Base-by-base conservation (phyloP, 2,329 filamentous ascomycete genomes). In the Gremmenia infestans region DNA sequence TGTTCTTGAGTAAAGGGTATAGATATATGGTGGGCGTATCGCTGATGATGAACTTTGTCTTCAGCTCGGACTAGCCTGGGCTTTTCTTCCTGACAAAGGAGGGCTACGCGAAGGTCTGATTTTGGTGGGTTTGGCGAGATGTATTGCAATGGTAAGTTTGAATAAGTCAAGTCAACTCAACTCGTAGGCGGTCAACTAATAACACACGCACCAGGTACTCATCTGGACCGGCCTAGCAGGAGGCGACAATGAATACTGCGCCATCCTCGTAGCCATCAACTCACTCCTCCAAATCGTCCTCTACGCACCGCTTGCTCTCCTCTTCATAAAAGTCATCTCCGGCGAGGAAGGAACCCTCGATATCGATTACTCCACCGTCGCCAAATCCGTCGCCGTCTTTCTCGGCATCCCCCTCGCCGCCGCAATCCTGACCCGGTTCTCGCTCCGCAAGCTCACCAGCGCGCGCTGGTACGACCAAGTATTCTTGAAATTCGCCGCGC, bases 381-480 rank as follows among this genome's bases (percentile, higher is more conserved):
- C 92, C 11, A 86, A 83, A 47, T 91, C 87, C 57, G 91, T 96
- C 0, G 91, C 82, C 0, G 88, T 91, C 1, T 96, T 96, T 67
- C 78, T 96, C 1, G 91, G 88, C 0, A 92, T 96, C 19, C 91
- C 91, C 0, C 79, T 96, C 0, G 89, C 77, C 1, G 89, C 88
- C 0, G 91, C 91, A 0, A 77, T 95, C 32, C n/a, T 91, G 3
- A 94, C 90, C 0, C 81, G 91, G 0, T 77, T 92, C 58, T 65
- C 69, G 0, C 71, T 95, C 5, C 80, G 84, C 2, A 72, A 67
- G 0, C 43, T 85, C 0, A 69, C 80, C 4, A 81, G 84, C 3
- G 70, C 78, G 1, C 72, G 73, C 1, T 86, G 81, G 76, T 96
- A 91, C 68, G 78, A 89, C 39, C 68, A 75, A 2, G 76, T 80